phyloP scores from a whole-genome alignment of 176 grass and related monocot species.

The Avena sativa region DNA sequence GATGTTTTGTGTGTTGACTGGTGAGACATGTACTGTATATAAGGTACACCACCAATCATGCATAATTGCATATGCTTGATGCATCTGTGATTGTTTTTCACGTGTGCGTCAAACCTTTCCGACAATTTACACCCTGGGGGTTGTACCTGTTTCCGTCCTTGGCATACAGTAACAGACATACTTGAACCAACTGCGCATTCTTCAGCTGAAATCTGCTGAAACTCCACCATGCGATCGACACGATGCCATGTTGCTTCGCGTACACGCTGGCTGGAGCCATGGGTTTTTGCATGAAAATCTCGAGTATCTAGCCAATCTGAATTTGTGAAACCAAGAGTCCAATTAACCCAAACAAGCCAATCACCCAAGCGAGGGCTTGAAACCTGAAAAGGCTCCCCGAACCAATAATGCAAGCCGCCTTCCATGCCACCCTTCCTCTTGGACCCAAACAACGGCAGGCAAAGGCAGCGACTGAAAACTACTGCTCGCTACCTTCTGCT shows the following conservation, averaged over 20 bases:
- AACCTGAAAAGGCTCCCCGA: neutral
- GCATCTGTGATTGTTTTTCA: neutral
- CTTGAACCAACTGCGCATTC: neutral
- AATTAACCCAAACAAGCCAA: neutral
- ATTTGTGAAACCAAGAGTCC: neutral
- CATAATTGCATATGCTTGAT: neutral
- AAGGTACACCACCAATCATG: no score
- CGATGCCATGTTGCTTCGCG: neutral
- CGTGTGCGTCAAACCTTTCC: neutral
- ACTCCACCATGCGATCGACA: neutral
- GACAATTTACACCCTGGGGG: neutral
- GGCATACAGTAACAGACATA: neutral
- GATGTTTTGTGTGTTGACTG: neutral
- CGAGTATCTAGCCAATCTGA: neutral
- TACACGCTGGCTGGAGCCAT: neutral
- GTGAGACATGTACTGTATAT: neutral
- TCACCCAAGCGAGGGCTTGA: neutral
- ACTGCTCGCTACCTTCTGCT: neutral
- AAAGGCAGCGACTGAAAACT: neutral
- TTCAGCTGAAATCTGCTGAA: neutral
- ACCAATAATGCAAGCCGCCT: neutral
- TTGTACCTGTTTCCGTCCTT: neutral
- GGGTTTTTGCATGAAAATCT: neutral
- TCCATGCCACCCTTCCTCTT: neutral
- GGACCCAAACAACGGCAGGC: slow-evolving; percentile 15